Evolutionary conservation across 2,329 filamentous ascomycete species (phyloP).

Genomic region (Aspergillus pseudoviridinutans): DNA sequence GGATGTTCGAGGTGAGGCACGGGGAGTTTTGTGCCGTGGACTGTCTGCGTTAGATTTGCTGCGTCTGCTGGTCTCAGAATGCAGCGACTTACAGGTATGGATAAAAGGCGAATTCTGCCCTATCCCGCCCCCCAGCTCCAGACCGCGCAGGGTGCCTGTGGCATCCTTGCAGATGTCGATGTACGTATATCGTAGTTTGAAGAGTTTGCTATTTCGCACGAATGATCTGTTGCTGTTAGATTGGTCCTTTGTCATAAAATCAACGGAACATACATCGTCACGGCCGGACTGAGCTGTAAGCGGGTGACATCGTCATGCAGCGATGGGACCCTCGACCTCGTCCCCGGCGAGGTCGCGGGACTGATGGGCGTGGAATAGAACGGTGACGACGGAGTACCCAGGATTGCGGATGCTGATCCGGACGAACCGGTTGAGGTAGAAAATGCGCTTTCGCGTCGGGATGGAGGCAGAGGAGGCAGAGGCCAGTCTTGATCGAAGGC

Average conservation of each 20-base stretch:
- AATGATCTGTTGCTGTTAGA: slow-evolving; percentile 30
- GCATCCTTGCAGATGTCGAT: slow-evolving; percentile 40
- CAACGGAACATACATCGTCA: slow-evolving; percentile 29
- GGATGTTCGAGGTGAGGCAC: slow-evolving; percentile 43
- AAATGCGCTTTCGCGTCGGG: slow-evolving; percentile 21
- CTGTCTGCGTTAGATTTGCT: slow-evolving; percentile 12
- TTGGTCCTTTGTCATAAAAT: background rate
- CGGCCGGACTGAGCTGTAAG: slow-evolving; percentile 26
- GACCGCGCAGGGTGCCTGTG: slow-evolving; percentile 30
- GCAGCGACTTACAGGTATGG: slow-evolving; percentile 33
- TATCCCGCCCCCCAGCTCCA: slow-evolving; percentile 36
- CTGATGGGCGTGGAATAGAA: slow-evolving; percentile 21
- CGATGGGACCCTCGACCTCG: slow-evolving; percentile 24
- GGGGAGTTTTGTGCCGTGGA: slow-evolving; percentile 35
- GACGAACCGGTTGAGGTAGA: slow-evolving; percentile 25
- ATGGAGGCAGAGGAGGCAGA: slow-evolving; percentile 19
- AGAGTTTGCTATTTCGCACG: slow-evolving; percentile 34
- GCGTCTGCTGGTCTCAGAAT: no score
- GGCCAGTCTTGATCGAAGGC: slow-evolving; percentile 27
- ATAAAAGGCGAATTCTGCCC: slow-evolving; percentile 35
- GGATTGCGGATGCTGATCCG: slow-evolving; percentile 23
- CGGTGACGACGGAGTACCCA: slow-evolving; percentile 18
- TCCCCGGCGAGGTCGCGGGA: slow-evolving; percentile 20
- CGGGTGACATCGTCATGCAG: slow-evolving; percentile 29
- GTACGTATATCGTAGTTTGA: slow-evolving; percentile 37